A percentile compares a stretch with the other conserved stretches of the same genome.
Evolutionary conservation across 768 basidiomycete genomes (phyloP).

Genomic region (Amanita thiersii): DNA sequence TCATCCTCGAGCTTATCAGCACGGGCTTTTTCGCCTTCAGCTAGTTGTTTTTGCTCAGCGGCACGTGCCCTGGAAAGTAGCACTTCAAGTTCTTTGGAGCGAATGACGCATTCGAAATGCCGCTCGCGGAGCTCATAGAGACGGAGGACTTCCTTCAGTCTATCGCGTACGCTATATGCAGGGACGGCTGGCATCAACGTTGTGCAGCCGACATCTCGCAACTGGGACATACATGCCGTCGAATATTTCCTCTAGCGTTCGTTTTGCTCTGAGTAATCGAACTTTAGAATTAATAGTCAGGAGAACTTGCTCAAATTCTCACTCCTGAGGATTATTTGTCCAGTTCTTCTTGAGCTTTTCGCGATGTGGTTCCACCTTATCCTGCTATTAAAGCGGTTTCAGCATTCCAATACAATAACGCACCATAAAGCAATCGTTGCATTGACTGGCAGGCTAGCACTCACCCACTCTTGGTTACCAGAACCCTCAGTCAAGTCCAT

Average conservation of each 20-base stretch:
- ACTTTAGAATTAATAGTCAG: constrained; percentile 1
- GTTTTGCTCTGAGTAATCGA: constrained; percentile 45
- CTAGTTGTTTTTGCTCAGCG: constrained; percentile 80
- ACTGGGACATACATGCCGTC: constrained; percentile 63
- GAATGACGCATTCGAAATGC: constrained; percentile 88
- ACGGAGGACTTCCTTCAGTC: constrained; percentile 78
- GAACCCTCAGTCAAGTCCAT: constrained; percentile 81
- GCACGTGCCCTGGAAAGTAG: constrained; percentile 80
- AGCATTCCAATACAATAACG: not conserved
- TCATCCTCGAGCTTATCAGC: constrained; percentile 69
- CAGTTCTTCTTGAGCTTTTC: constrained; percentile 78
- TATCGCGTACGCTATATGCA: constrained; percentile 62
- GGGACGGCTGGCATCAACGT: constrained; percentile 2
- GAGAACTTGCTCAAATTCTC: constrained; percentile 17
- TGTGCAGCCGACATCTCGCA: constrained; percentile 6
- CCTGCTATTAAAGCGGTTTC: constrained; percentile 38
- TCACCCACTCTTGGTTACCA: constrained; percentile 54
- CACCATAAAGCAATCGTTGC: not conserved
- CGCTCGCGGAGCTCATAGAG: constrained; percentile 88
- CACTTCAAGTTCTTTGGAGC: constrained; percentile 88
- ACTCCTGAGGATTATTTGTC: constrained; percentile 73
- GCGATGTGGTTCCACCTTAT: constrained; percentile 52
- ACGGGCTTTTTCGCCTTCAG: constrained; percentile 63
- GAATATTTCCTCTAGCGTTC: constrained; percentile 76
- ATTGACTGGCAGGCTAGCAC: constrained; percentile 13